phyloP scores from a whole-genome alignment of 331 rosid species.

The Ulmus americana region DNA sequence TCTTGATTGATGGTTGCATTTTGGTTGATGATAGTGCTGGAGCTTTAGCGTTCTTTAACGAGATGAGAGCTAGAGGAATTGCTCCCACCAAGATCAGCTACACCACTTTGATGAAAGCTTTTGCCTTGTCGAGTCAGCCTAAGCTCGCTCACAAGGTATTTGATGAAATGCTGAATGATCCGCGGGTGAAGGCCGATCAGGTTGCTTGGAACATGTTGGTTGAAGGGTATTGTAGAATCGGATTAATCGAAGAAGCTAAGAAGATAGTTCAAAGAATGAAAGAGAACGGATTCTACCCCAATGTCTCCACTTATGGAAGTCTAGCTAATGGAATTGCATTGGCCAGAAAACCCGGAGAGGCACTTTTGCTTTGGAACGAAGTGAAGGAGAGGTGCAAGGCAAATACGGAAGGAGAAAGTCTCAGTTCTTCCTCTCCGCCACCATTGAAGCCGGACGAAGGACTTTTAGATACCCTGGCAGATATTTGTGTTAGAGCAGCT shows the following conservation, averaged over 20 bases:
- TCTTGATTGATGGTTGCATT: conserved; percentile 80
- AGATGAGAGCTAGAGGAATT: conserved; percentile 85
- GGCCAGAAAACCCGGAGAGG: conserved; percentile 95
- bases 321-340: conserved; percentile 71
- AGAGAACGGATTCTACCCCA: conserved; percentile 65
- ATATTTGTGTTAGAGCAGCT: conserved; percentile 93
- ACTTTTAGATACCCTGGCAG: conserved; percentile 79
- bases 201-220: conserved; percentile 95
- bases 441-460: conserved; percentile 87
- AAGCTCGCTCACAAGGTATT: conserved; percentile 86
- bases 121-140: conserved; percentile 79
- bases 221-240: conserved; percentile 83
- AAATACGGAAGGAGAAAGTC: conserved; percentile 29
- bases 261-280: conserved; percentile 66
- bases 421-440: conserved; percentile 43
- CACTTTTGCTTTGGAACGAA: conserved; percentile 88
- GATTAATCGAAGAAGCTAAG: conserved; percentile 74
- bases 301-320: conserved; percentile 83
- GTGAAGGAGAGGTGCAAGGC: conserved; percentile 73
- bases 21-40: conserved; percentile 84
- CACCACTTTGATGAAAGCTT: conserved; percentile 92
- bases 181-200: conserved; percentile 70
- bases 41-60: conserved; percentile 76
- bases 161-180: conserved; percentile 73
- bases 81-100: conserved; percentile 94